phyloP scores from a whole-genome alignment of 768 basidiomycete species.

The Lentinula sp. region DNA sequence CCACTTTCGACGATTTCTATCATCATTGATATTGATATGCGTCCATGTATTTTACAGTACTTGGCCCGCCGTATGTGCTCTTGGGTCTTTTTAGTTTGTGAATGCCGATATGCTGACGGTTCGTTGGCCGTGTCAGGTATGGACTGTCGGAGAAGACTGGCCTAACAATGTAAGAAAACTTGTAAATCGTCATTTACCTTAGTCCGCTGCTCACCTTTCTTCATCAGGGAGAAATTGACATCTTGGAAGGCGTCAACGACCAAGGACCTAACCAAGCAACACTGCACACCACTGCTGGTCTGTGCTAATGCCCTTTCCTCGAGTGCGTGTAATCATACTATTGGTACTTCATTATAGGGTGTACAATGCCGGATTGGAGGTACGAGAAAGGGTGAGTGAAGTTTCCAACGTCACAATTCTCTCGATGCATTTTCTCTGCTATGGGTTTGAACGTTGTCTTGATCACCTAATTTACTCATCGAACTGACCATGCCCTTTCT shows the following conservation, averaged over 20 bases:
- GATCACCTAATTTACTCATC: too few species aligned
- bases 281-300: constrained; percentile 37
- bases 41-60: constrained; percentile 12
- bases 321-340: neutral
- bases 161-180: neutral
- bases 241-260: constrained; percentile 46
- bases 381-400: constrained; percentile 35
- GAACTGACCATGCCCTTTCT: neutral
- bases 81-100: constrained; percentile 14
- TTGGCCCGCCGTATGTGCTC: constrained; percentile 53
- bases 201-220: too few species aligned
- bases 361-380: constrained; percentile 37
- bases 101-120: neutral
- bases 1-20: neutral
- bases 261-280: constrained; percentile 33
- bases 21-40: neutral
- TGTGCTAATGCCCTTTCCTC: neutral
- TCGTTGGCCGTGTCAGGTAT: neutral
- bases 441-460: too few species aligned
- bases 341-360: constrained; percentile 21
- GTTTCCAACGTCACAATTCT: neutral
- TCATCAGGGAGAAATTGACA: constrained; percentile 31
- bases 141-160: neutral
- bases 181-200: neutral
- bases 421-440: neutral